These are phyloP conservation scores for Solioccasus polychromus DNA, from an alignment of 768 basidiomycete species.

Conservation along the genomic window DNA sequence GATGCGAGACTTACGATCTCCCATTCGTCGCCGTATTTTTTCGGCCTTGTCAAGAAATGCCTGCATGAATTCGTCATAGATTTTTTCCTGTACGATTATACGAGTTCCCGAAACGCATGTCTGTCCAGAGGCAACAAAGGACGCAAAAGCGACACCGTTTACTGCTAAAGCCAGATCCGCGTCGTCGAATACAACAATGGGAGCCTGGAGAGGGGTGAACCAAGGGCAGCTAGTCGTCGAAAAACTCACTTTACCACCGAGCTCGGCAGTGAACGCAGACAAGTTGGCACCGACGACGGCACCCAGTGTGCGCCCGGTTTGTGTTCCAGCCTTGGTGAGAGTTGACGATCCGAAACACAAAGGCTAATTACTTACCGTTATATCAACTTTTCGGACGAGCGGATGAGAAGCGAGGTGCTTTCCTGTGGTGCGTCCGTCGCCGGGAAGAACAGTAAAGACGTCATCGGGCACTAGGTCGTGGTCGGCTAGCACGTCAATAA, in stretches of 20 bases:
- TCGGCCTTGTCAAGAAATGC: constrained; percentile 60
- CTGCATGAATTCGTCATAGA: constrained; percentile 68
- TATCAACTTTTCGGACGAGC: constrained; percentile 73
- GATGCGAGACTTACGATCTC: constrained; percentile 56
- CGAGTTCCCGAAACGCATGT: constrained; percentile 91
- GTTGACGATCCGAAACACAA: background rate
- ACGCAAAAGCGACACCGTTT: constrained; percentile 80
- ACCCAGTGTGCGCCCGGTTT: constrained; percentile 73
- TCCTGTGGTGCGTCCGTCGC: constrained; percentile 64
- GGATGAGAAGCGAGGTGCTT: constrained; percentile 63
- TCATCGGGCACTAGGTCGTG: constrained; percentile 62
- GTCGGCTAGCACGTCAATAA: background rate
- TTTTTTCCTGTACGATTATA: constrained; percentile 65
- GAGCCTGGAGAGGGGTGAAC: constrained; percentile 49
- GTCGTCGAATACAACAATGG: constrained; percentile 77
- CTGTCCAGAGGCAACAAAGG: constrained; percentile 85
- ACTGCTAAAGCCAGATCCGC: constrained; percentile 71
- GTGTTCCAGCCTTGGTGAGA: constrained; percentile 63
- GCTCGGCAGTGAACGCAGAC: constrained; percentile 74
- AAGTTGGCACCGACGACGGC: constrained; percentile 72
- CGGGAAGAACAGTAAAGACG: constrained; percentile 72
- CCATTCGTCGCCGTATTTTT: constrained; percentile 68
- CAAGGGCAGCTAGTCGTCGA: background rate
- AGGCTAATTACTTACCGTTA: constrained; percentile 54
- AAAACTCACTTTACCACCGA: constrained; percentile 72